Evolutionary conservation across 805 yeast species (phyloP).

Genomic region (Kodamaea neixiangensis): DNA sequence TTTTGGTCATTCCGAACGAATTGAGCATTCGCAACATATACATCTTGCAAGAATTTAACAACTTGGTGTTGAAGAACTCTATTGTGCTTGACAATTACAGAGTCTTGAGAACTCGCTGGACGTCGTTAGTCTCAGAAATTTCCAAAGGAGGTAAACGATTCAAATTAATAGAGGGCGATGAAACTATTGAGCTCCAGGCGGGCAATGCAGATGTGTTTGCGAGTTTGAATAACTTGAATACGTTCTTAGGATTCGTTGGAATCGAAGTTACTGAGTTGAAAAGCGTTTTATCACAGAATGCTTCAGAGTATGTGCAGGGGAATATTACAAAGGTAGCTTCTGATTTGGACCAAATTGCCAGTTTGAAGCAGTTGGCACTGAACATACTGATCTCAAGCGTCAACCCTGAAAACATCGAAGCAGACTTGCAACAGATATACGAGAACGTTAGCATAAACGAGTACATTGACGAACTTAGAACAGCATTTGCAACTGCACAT

Average conservation of each 20-base stretch:
- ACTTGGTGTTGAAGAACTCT: conserved; percentile 11
- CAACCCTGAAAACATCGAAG: conserved; percentile 3
- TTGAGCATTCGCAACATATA: conserved; percentile 11
- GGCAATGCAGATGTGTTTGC: background rate
- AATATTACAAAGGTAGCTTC: conserved; percentile 2
- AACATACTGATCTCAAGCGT: conserved; percentile 15
- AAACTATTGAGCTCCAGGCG: background rate
- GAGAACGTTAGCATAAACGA: conserved; percentile 34
- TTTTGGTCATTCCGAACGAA: conserved; percentile 23
- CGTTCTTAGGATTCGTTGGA: conserved; percentile 6
- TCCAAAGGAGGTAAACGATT: background rate
- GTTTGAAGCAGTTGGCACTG: conserved; percentile 14
- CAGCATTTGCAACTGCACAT: background rate
- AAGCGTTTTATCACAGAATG: background rate
- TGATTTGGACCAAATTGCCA: conserved; percentile 6
- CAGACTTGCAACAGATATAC: conserved; percentile 8
- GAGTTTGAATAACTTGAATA: background rate
- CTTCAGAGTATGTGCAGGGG: conserved; percentile 2
- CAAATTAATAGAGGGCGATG: conserved; percentile 6
- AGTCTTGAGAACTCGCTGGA: conserved; percentile 14
- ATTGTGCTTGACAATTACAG: conserved; percentile 10
- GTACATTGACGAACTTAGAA: conserved; percentile 32
- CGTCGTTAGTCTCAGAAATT: conserved; percentile 14
- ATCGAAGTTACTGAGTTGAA: conserved; percentile 1
- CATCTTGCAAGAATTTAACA: conserved; percentile 14